Base-by-base conservation (phyloP, 2,329 filamentous ascomycete species). In the Neoascochyta sp. region DNA sequence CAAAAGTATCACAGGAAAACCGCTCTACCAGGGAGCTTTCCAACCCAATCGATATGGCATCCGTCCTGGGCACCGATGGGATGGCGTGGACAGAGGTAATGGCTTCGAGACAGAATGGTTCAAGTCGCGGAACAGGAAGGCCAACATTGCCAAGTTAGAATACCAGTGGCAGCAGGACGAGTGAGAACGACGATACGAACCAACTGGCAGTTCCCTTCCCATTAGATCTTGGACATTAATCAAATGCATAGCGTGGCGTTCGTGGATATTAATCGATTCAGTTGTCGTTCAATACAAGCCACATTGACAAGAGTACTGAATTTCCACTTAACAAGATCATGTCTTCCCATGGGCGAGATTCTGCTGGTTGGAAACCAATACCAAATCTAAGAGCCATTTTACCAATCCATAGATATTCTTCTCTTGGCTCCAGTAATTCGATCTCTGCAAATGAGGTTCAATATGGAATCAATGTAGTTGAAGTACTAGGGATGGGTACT, bases 81-180 rank as follows among this genome's bases (percentile, higher is more conserved):
- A 98, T 70, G 92, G 93, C 5, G 92, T 98, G 11, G 92, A 98
- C 69, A 74, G 92, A 45, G 75, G 86, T 12, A 98, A 87, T 65
- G 90, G 90, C 0, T 96, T 95, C 59, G 92, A 98, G 68, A 83
- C 78, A 41, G 83, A 95, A 57, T 84, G 89, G 67, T 96, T 96
- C 67, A 87, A 84, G 60, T 86, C 88, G 2, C 70, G 89, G 45
- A 95, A 95, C 61, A 71, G 79, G 47, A 77, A 77, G 47, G 79
- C 81, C 52, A 80, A 88, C 58, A 79, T 83, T 49, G 83, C 85
- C 63, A 82, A 82, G 17, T 63, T 96, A 54, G 81, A 90, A 51
- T 96, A 95, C 63, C 80, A 83, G 17, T 98, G 90, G 92, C 86
- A 95, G 70, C 92, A 93, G 83, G 92, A 95, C 66, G 86, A 88